phyloP scores from a whole-genome alignment of 352 stramenopile species.

The Globisporangium ultimum region DNA sequence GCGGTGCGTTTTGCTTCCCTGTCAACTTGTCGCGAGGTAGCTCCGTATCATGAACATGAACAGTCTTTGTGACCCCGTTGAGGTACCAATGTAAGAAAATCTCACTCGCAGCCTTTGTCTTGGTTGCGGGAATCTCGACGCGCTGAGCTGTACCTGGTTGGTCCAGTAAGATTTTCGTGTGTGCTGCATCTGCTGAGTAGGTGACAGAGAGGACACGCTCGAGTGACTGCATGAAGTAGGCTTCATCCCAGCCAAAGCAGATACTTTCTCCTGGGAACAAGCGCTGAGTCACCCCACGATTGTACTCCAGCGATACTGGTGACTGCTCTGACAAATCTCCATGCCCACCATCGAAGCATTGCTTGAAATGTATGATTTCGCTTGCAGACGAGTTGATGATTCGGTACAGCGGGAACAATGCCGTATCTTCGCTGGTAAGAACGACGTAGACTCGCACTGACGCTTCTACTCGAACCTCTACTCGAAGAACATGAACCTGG shows the following conservation, averaged over 20 bases:
- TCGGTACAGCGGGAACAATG: constrained; percentile 65
- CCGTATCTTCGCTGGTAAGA: constrained; percentile 64
- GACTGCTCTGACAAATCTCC: constrained; percentile 46
- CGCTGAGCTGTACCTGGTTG: constrained; percentile 61
- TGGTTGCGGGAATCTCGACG: constrained; percentile 53
- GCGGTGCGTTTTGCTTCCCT: constrained; percentile 33
- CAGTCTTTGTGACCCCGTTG: constrained; percentile 77
- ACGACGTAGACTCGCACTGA: constrained; percentile 73
- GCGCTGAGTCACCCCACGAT: constrained; percentile 63
- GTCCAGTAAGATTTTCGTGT: constrained; percentile 67
- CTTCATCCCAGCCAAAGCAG: constrained; percentile 87
- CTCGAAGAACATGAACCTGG: constrained; percentile 70
- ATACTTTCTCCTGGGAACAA: constrained; percentile 64
- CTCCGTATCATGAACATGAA: constrained; percentile 69
- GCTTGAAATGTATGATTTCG: constrained; percentile 80
- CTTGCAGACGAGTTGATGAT: constrained; percentile 71
- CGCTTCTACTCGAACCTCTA: constrained; percentile 76
- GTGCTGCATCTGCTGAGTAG: constrained; percentile 39
- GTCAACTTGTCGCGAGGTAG: constrained; percentile 64
- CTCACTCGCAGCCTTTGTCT: constrained; percentile 16
- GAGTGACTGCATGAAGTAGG: constrained; percentile 66
- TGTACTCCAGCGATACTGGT: constrained; percentile 32
- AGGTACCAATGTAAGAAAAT: constrained; percentile 83
- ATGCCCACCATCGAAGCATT: constrained; percentile 60
- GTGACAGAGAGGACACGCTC: constrained; percentile 62